phyloP scores from a whole-genome alignment of 1,284 basidiomycete genomes.

The Thecaphora thlaspeos region DNA sequence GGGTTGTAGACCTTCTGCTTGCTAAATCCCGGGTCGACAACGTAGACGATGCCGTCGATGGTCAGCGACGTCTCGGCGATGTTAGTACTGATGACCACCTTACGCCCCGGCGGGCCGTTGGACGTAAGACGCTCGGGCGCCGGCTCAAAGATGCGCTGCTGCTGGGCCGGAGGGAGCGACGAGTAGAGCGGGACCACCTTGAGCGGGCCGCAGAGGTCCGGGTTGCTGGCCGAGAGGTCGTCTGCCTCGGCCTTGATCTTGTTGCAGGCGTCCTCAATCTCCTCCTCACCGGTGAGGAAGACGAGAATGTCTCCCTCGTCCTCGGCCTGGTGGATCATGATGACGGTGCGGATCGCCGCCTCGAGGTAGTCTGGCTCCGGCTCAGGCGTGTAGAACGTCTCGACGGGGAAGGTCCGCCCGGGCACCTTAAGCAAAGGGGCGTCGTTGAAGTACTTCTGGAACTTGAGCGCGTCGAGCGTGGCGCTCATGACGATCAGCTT shows the following conservation, averaged over 20 bases:
- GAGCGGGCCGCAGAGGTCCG: slow-evolving; percentile 66
- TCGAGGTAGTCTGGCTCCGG: slow-evolving; percentile 97
- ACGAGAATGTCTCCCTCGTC: slow-evolving; percentile 88
- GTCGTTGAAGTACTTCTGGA: slow-evolving; percentile 89
- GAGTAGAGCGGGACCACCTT: slow-evolving; percentile 90
- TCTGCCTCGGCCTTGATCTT: slow-evolving; percentile 78
- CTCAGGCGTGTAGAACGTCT: slow-evolving; percentile 90
- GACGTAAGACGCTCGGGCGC: slow-evolving; percentile 68
- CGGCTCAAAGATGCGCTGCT: slow-evolving; percentile 91
- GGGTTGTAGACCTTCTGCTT: slow-evolving; percentile 98
- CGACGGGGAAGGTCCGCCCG: slow-evolving; percentile 92
- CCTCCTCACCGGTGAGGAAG: slow-evolving; percentile 96
- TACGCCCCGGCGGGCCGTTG: slow-evolving; percentile 80
- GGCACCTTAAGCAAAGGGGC: slow-evolving; percentile 95
- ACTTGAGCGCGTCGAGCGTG: slow-evolving; percentile 93
- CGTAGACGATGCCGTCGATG: slow-evolving; percentile 98
- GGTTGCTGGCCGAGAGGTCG: slow-evolving; percentile 44
- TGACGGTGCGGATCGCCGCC: slow-evolving; percentile 90
- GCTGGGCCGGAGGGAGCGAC: slow-evolving; percentile 85
- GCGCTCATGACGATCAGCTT: slow-evolving; percentile 99
- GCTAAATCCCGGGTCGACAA: slow-evolving; percentile 95
- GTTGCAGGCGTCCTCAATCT: slow-evolving; percentile 93
- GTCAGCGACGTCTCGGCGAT: slow-evolving; percentile 97
- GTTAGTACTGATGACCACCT: slow-evolving; percentile 93
- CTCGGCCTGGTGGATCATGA: slow-evolving; percentile 97